Percentiles rank a stretch among this genome's conserved stretches.
Conservation (phyloP, 176 grass and related monocot species). For the Oryza coarctata region DNA sequence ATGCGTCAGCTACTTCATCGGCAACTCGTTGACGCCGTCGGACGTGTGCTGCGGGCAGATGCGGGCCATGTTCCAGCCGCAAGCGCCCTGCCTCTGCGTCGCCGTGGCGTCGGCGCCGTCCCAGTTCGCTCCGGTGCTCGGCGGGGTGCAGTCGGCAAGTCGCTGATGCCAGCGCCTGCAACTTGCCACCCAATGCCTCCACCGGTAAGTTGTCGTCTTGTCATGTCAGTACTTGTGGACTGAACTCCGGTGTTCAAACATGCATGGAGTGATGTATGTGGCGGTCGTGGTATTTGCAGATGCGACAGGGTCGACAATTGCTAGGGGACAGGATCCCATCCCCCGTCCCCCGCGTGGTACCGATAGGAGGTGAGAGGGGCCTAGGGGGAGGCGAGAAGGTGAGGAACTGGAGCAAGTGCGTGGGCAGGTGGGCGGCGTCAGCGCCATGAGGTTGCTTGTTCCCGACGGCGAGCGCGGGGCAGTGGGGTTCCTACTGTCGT, state of each 20-base stretch:
- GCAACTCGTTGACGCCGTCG: slow-evolving; percentile 68
- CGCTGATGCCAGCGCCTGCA: slow-evolving; percentile 57
- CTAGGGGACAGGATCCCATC: no score
- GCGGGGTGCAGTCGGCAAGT: slow-evolving; percentile 45
- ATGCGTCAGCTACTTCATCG: slow-evolving; percentile 59
- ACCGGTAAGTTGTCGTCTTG: neutral
- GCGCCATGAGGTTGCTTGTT: no score
- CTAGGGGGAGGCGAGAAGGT: no score
- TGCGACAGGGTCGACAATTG: neutral
- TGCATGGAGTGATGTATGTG: no score
- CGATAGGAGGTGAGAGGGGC: no score
- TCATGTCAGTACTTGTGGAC: neutral
- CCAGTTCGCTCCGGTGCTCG: slow-evolving; percentile 42
- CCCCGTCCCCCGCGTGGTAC: no score
- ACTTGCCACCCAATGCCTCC: slow-evolving; percentile 51
- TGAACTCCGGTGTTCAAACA: neutral
- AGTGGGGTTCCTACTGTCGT: no score
- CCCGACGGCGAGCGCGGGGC: no score
- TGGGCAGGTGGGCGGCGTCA: no score
- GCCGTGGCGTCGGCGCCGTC: slow-evolving; percentile 34
- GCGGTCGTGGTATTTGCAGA: neutral
- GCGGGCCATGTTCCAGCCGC: slow-evolving; percentile 45
- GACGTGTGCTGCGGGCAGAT: slow-evolving; percentile 62
- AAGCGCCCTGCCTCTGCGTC: slow-evolving; percentile 65
- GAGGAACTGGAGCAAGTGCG: no score